Base-by-base conservation (phyloP, 2,329 filamentous ascomycete species). In the Aspergillus piperis region DNA sequence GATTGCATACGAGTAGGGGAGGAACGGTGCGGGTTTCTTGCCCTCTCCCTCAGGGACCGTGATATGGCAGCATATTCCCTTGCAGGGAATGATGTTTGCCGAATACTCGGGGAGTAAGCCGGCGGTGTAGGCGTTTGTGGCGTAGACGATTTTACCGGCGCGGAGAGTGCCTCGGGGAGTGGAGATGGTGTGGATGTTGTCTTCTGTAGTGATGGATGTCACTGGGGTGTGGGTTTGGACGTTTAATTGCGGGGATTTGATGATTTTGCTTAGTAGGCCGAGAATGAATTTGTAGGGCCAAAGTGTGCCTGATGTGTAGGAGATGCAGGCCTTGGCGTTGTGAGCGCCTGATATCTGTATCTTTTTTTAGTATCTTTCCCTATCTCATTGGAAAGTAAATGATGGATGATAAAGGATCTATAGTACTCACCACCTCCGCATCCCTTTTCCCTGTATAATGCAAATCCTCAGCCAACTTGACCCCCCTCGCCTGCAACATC, bases 51-150 rank as follows among this genome's bases (percentile, higher is more conserved):
- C 60, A 0, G 74, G 72, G 1, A 71, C 62, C 2, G 67, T 65
- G 39, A 78, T 73, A 41, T 74, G 75, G 27, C 71, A 73, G 63
- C 75, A 77, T 11, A 77, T 71, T 0, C 90, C 92, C n/a, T 90
- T 83, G 10, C 89, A 88, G 0, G 93, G 93, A 1, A 93, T 85
- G 62, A 96, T 89, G 15, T 92, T 81, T 63, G 88, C 86, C 2
- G 84, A 80, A 67, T 96, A 89, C 36, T 79, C 73, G 0, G 91
- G 90, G 1, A 96, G 78, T 7, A 96, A 81, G 61, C 88, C 84
- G 1, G 90, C 91, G 0, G 91, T 92, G 74, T 96, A 96, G 3
- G 82, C 93, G 71, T 96, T 96, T 1, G 91, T 94, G 5, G 91
- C 90, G 19, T 96, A 84, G 17, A 96, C 82, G 21, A 96, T 85